Evolutionary conservation across 257 asterid species (phyloP).

Genomic region (Forsythia suspensa): DNA sequence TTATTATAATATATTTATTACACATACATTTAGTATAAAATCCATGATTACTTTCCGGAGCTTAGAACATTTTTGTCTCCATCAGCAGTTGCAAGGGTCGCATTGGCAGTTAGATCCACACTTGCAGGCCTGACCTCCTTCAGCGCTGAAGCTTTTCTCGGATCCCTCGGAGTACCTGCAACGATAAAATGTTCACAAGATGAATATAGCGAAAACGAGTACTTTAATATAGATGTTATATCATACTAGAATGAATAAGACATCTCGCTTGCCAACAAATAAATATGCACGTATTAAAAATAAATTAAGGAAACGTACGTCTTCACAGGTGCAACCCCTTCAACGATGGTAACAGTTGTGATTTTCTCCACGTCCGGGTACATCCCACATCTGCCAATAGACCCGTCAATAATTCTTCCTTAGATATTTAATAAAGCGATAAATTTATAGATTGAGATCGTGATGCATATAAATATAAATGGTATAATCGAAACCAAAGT

Average conservation of each 20-base stretch:
- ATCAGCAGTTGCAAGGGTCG: slow-evolving; percentile 25
- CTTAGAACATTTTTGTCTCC: neutral
- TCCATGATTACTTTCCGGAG: no score
- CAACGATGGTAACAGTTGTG: slow-evolving; percentile 20
- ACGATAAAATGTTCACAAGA: neutral
- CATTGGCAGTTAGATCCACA: slow-evolving; percentile 25
- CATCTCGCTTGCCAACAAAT: no score
- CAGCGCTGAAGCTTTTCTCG: neutral
- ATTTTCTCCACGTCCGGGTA: slow-evolving; percentile 22
- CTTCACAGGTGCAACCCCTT: slow-evolving; percentile 28
- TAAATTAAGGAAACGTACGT: neutral
- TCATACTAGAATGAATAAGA: neutral
- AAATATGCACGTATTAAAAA: neutral
- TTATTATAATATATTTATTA: no score
- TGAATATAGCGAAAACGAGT: no score
- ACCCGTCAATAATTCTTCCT: neutral
- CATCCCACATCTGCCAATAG: slow-evolving; percentile 25
- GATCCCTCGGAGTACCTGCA: neutral
- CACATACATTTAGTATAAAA: no score
- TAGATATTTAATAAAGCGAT: no score
- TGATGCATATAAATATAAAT: no score
- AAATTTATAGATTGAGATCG: neutral
- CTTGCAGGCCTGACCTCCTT: slow-evolving; percentile 18
- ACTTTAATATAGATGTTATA: no score
- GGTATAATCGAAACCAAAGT: no score